These are phyloP conservation scores for Tetrapyrgos nigripes DNA, from an alignment of 1,284 basidiomycete species.

Conservation along the genomic window DNA sequence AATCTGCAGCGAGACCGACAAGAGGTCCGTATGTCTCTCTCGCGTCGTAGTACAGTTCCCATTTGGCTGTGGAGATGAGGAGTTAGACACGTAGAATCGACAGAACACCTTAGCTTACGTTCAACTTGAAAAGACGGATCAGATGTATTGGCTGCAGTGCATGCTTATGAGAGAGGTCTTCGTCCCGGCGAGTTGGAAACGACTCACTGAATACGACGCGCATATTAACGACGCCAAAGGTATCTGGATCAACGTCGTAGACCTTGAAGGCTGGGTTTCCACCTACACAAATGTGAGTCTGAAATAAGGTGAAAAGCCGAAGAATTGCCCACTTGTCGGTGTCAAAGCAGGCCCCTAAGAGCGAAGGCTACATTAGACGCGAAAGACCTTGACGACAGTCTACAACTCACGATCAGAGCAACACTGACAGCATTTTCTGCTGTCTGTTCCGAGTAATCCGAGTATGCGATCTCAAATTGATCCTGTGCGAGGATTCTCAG, in stretches of 20 bases:
- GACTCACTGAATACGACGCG: slow-evolving; percentile 47
- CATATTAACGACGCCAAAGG: slow-evolving; percentile 58
- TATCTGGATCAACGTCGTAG: slow-evolving; percentile 60
- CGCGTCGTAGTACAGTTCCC: slow-evolving; percentile 64
- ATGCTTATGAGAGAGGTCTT: neutral
- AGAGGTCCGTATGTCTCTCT: slow-evolving; percentile 55
- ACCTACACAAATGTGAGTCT: slow-evolving; percentile 30
- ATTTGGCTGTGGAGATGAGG: slow-evolving; percentile 44
- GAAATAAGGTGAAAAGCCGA: neutral
- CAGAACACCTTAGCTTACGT: slow-evolving; percentile 29
- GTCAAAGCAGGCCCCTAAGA: slow-evolving; percentile 54
- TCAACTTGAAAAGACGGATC: slow-evolving; percentile 43
- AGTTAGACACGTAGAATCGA: neutral
- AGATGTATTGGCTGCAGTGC: slow-evolving; percentile 41
- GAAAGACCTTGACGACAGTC: neutral
- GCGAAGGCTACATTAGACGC: neutral
- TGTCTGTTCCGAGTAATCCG: slow-evolving; percentile 53
- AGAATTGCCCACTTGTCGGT: slow-evolving; percentile 49
- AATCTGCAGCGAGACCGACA: slow-evolving; percentile 24
- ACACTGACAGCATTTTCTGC: slow-evolving; percentile 57
- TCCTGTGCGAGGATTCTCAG: slow-evolving; percentile 38
- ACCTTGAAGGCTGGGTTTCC: slow-evolving; percentile 59
- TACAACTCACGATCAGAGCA: slow-evolving; percentile 46
- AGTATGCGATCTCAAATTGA: slow-evolving; percentile 65
- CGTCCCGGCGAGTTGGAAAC: neutral